A percentile compares a stretch with the other conserved stretches of the same genome.
Evolutionary conservation across 108 stramenopile species (phyloP).

Genomic region (Stephanodiscus minutulus): DNA sequence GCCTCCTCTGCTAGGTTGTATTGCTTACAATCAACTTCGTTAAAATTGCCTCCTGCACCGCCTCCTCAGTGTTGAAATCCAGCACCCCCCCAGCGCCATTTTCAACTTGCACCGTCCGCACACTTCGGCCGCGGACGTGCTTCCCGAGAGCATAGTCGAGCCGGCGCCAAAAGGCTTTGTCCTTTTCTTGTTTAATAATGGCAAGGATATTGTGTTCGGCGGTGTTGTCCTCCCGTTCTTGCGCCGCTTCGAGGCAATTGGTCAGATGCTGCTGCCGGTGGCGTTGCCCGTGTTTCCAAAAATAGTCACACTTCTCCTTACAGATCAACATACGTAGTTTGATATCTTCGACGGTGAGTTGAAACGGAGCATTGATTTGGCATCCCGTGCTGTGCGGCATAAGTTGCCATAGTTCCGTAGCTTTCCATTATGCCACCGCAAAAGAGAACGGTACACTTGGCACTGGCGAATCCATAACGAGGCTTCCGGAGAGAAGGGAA

Average conservation of each 20-base stretch:
- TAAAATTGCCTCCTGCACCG: constrained; percentile 10
- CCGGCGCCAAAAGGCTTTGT: constrained; percentile 13
- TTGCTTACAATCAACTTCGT: neutral
- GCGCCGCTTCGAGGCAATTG: no score
- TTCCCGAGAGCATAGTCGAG: constrained; percentile 13
- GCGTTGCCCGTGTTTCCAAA: neutral
- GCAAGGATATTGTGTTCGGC: constrained; percentile 19
- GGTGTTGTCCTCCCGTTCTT: neutral
- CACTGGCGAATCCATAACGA: neutral
- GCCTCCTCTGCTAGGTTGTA: constrained; percentile 11
- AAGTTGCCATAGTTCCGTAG: constrained; percentile 12
- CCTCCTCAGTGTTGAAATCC: neutral
- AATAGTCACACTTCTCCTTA: constrained; percentile 22
- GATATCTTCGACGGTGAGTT: constrained; percentile 3
- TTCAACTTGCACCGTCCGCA: constrained; percentile 18
- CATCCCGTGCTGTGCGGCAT: constrained; percentile 9
- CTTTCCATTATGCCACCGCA: neutral
- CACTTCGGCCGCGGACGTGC: neutral
- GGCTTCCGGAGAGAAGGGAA: neutral
- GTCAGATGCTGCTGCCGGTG: constrained; percentile 17
- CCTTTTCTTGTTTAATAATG: constrained; percentile 17
- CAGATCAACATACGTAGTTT: constrained; percentile 4
- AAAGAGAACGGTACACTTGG: constrained; percentile 1
- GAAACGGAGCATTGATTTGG: constrained; percentile 1
- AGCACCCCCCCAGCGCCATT: neutral